These are phyloP conservation scores for Aspergillus fructus DNA, from an alignment of 2,329 filamentous ascomycete species.

Conservation along the genomic window DNA sequence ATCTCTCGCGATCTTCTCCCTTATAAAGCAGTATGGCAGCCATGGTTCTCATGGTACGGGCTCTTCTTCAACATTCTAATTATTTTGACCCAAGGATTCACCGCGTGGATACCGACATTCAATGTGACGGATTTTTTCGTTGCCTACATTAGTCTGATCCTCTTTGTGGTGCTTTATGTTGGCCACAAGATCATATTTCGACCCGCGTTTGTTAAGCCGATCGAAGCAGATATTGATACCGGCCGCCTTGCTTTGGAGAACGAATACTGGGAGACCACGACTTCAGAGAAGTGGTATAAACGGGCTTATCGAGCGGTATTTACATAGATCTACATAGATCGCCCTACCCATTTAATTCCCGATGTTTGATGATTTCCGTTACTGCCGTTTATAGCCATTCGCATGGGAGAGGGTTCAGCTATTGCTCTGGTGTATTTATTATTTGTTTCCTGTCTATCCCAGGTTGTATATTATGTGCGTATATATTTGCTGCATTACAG, in stretches of 20 bases:
- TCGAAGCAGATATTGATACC: conserved; percentile 45
- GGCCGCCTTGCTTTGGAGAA: conserved; percentile 38
- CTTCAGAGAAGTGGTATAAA: conserved; percentile 18
- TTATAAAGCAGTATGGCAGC: conserved; percentile 62
- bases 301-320: conserved; percentile 12
- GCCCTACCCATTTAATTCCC: neutral
- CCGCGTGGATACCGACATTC: conserved; percentile 63
- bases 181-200: conserved; percentile 57
- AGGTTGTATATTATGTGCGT: conserved; percentile 12
- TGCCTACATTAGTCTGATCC: conserved; percentile 63
- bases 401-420: neutral
- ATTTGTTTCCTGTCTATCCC: neutral
- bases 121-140: conserved; percentile 61
- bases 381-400: neutral
- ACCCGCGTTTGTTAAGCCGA: conserved; percentile 37
- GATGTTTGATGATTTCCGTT: neutral
- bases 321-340: conserved; percentile 9
- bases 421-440: neutral
- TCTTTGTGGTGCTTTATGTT: conserved; percentile 60
- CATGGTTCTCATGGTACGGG: conserved; percentile 65
- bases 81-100: conserved; percentile 68
- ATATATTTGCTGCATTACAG: conserved; percentile 10
- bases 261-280: conserved; percentile 29
- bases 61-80: conserved; percentile 66
- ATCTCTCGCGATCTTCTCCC: conserved; percentile 60